phyloP scores from a whole-genome alignment of 495 filamentous ascomycete genomes.

The Trypethelium eluteriae region DNA sequence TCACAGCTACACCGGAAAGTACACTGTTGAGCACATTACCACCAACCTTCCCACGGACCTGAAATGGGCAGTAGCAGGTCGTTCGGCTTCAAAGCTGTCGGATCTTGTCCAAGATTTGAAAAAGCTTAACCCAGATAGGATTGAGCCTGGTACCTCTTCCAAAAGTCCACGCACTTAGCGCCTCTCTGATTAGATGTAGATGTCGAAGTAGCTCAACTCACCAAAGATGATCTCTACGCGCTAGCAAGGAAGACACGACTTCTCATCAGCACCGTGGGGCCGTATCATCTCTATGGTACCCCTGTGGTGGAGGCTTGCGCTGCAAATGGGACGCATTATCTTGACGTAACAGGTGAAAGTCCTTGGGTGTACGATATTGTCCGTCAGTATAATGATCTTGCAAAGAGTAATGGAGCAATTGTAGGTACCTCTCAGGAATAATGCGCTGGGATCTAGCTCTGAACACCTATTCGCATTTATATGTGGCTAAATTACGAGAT shows the following conservation, averaged over 20 bases:
- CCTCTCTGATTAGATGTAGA: slow-evolving; percentile 34
- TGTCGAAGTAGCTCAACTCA: slow-evolving; percentile 59
- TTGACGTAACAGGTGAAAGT: slow-evolving; percentile 83
- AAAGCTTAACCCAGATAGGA: slow-evolving; percentile 59
- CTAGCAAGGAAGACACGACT: slow-evolving; percentile 69
- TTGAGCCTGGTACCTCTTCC: slow-evolving; percentile 50
- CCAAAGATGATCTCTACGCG: slow-evolving; percentile 51
- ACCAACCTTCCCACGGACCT: slow-evolving; percentile 65
- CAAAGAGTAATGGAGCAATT: slow-evolving; percentile 68
- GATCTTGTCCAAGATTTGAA: slow-evolving; percentile 57
- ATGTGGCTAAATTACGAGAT: background rate
- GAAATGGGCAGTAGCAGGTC: slow-evolving; percentile 85
- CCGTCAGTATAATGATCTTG: slow-evolving; percentile 66
- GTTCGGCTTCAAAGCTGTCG: slow-evolving; percentile 66
- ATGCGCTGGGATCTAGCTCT: too few relatives aligned
- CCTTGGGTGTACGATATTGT: slow-evolving; percentile 76
- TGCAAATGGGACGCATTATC: slow-evolving; percentile 78
- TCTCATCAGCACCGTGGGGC: slow-evolving; percentile 78
- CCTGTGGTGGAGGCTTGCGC: slow-evolving; percentile 84
- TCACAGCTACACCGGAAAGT: slow-evolving; percentile 63
- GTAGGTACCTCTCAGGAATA: slow-evolving; percentile 33
- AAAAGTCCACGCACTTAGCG: background rate
- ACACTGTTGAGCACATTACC: slow-evolving; percentile 69
- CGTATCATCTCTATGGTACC: slow-evolving; percentile 71
- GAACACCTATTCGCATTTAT: too few relatives aligned